These are phyloP conservation scores for Venturia effusa DNA, from an alignment of 2,329 filamentous ascomycete genomes.

Conservation along the genomic window DNA sequence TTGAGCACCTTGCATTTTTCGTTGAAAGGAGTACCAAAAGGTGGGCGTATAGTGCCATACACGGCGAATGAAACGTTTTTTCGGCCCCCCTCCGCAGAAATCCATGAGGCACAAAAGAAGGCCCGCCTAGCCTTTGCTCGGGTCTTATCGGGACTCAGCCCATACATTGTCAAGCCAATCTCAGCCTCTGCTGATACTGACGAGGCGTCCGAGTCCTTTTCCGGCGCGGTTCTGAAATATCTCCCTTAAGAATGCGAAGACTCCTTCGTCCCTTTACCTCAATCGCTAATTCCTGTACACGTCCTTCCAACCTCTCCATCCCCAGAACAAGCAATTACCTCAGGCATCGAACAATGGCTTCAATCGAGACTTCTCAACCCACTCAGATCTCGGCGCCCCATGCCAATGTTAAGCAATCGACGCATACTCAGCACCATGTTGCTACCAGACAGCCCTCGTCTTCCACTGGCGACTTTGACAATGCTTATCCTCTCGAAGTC, in stretches of 20 bases:
- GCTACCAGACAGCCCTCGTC: constrained; percentile 27
- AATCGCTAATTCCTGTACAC: not conserved
- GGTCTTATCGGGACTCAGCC: not conserved
- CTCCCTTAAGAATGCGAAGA: not conserved
- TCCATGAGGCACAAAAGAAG: not conserved
- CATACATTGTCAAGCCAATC: not conserved
- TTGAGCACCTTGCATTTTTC: not conserved
- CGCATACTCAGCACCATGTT: constrained; percentile 18
- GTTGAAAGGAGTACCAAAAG: not conserved
- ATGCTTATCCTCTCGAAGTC: constrained; percentile 36
- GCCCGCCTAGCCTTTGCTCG: not conserved
- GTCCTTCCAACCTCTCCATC: not conserved
- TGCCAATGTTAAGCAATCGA: constrained; percentile 23
- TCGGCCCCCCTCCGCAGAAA: not conserved
- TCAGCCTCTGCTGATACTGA: not conserved
- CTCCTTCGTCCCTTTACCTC: not conserved
- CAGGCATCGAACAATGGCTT: constrained; percentile 8
- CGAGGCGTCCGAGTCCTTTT: not conserved
- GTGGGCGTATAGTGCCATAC: not conserved
- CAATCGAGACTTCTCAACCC: not conserved
- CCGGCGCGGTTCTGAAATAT: not conserved
- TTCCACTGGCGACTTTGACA: constrained; percentile 37
- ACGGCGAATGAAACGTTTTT: not conserved
- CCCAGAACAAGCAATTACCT: not conserved
- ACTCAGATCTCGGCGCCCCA: constrained; percentile 18